These are phyloP conservation scores for Brassica carinata DNA, from an alignment of 345 rosid genomes.

Conservation along the genomic window DNA sequence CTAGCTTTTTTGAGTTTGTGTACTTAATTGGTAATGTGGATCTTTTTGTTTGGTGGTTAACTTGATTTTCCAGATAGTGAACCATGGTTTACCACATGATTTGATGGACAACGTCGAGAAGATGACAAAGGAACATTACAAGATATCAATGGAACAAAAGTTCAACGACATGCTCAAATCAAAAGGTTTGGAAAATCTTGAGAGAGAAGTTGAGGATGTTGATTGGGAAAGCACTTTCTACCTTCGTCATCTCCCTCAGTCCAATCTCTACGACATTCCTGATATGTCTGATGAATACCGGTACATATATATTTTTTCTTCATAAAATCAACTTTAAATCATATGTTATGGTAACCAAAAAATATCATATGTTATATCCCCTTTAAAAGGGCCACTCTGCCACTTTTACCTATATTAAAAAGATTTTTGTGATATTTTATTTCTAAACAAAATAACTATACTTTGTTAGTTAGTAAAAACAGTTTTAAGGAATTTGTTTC, in stretches of 20 bases:
- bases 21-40: constrained; percentile 8
- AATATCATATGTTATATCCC: neutral
- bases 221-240: constrained; percentile 94
- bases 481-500: neutral
- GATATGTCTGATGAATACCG: constrained; percentile 63
- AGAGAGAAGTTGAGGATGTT: constrained; percentile 59
- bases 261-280: constrained; percentile 58
- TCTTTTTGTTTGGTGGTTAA: neutral
- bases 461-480: neutral
- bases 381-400: constrained; percentile 4
- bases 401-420: neutral
- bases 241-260: constrained; percentile 68
- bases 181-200: constrained; percentile 58
- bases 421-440: constrained; percentile 9
- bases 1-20: neutral
- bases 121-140: constrained; percentile 72
- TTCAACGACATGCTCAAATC: constrained; percentile 71
- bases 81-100: constrained; percentile 71
- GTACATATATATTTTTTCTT: constrained; percentile 23
- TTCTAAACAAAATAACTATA: neutral
- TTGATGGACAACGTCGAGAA: constrained; percentile 75
- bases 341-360: neutral
- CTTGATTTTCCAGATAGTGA: constrained; percentile 50
- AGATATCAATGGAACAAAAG: constrained; percentile 58
- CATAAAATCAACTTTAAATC: neutral